Base-by-base conservation (phyloP, 441 rosid genomes). In the Croton laevigatus region DNA sequence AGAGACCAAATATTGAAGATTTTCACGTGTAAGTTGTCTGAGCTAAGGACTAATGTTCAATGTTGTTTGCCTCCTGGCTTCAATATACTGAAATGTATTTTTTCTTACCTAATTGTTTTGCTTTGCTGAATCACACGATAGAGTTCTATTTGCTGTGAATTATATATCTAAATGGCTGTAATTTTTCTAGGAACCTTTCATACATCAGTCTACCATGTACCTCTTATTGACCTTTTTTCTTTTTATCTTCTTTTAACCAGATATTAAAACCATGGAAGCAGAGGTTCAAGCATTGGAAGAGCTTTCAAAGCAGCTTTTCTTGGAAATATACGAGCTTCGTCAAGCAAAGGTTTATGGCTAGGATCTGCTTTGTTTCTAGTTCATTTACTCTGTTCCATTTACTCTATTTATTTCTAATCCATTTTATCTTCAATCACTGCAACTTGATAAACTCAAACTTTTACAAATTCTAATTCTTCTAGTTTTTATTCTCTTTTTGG, bases 311-410 rank as follows among this genome's bases (percentile, higher is more conserved):
- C 99, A 96, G 82, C 86, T 96, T 40, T 96, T 96, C 84, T 78
- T 96, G 88, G 99, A 96, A 82, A 93, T 96, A 63, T 96, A 88
- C 78, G 99, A 96, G 85, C 98, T 96, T 82, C 97, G 93, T 75
- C 97, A 91, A 75, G 93, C 99, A 72, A 96, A 93, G 97, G 98
- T 93, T 73, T 78, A 12, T 75, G 71, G 69, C 66, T 71, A 70
- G 54, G 53, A 37, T 10, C 58, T 72, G 36, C 13, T 17, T 12
- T 32, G 19, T 44, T 36, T 65, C 57, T 8, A 13, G 40, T 60
- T n/a, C 1, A 23, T 51, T 27, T 57, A 48, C 58, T 52, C 14
- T 40, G 12, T 74, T 58, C 11, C 44, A 40, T 40, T 40, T 40
- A 40, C 44, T 40, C 9, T 8, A 40, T 40, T 40, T 40, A 40